Evolutionary conservation across 805 yeast genomes (phyloP).

Genomic region (Sungouiella blattae): DNA sequence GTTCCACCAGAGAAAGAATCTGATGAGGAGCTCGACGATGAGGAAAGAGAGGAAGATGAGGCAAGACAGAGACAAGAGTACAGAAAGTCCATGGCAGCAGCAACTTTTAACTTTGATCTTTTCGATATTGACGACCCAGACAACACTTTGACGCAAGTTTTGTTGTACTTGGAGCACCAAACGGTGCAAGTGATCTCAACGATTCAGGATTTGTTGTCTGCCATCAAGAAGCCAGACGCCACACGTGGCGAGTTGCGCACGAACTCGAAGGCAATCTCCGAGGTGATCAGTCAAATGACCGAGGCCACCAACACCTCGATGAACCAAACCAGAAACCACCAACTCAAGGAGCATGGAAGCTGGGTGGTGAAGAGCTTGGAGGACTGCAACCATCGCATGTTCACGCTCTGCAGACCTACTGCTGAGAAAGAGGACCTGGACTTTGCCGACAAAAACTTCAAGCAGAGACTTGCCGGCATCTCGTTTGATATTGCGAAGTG

Average conservation of each 20-base stretch:
- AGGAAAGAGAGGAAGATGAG: conserved; percentile 27
- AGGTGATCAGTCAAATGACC: conserved; percentile 81
- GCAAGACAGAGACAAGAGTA: conserved; percentile 43
- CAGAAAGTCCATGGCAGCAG: conserved; percentile 47
- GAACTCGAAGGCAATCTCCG: conserved; percentile 72
- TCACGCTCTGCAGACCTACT: conserved; percentile 53
- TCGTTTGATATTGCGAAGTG: conserved; percentile 96
- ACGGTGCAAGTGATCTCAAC: conserved; percentile 89
- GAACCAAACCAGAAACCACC: conserved; percentile 82
- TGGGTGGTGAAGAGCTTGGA: conserved; percentile 86
- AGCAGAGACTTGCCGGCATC: conserved; percentile 92
- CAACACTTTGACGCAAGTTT: conserved; percentile 78
- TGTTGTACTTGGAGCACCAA: conserved; percentile 86
- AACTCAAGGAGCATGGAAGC: conserved; percentile 82
- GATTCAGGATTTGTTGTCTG: conserved; percentile 74
- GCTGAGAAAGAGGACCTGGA: conserved; percentile 47
- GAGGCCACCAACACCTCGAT: conserved; percentile 84
- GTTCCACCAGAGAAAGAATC: conserved; percentile 5
- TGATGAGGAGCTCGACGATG: conserved; percentile 17
- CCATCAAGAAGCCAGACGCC: conserved; percentile 73
- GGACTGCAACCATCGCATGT: conserved; percentile 85
- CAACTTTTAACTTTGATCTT: conserved; percentile 64
- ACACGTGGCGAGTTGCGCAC: conserved; percentile 69
- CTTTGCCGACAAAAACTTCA: conserved; percentile 82
- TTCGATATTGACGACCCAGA: conserved; percentile 86